Conservation (phyloP, 2,329 filamentous ascomycete species). For the Diaporthe nobilis region DNA sequence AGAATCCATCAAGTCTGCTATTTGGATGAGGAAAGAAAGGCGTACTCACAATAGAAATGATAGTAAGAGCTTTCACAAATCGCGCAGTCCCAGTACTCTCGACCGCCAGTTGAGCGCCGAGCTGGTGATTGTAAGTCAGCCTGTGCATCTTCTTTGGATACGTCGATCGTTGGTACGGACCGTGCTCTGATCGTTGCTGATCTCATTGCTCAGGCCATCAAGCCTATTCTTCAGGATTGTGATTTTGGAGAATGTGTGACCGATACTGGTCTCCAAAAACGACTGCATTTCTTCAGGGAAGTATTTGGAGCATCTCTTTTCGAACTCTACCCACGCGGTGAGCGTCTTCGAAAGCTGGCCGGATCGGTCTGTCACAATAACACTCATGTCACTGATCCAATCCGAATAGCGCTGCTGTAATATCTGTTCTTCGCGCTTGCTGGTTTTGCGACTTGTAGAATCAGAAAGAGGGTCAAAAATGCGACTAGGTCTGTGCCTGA, state of each 20-base stretch:
- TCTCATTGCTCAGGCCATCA: background rate
- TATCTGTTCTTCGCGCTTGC: background rate
- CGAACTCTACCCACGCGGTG: constrained; percentile 14
- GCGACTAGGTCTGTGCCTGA: background rate
- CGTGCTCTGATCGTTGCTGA: background rate
- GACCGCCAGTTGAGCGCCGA: constrained; percentile 7
- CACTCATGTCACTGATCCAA: constrained; percentile 6
- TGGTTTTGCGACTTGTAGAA: accelerated
- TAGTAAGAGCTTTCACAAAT: constrained; percentile 7
- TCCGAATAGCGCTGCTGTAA: constrained; percentile 19
- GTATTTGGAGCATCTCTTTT: background rate
- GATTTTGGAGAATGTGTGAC: background rate
- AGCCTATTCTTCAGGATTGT: background rate
- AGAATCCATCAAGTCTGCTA: accelerated
- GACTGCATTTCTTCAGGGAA: background rate
- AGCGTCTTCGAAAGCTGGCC: background rate
- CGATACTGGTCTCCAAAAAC: background rate
- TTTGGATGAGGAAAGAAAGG: background rate
- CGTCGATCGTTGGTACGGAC: background rate
- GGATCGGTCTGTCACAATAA: background rate
- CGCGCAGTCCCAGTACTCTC: constrained; percentile 20
- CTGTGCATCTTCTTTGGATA: too few relatives aligned
- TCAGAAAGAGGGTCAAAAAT: background rate
- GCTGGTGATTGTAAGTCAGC: background rate
- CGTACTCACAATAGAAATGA: constrained; percentile 10